phyloP scores from a whole-genome alignment of 768 basidiomycete genomes.

The Lactarius trivialis region DNA sequence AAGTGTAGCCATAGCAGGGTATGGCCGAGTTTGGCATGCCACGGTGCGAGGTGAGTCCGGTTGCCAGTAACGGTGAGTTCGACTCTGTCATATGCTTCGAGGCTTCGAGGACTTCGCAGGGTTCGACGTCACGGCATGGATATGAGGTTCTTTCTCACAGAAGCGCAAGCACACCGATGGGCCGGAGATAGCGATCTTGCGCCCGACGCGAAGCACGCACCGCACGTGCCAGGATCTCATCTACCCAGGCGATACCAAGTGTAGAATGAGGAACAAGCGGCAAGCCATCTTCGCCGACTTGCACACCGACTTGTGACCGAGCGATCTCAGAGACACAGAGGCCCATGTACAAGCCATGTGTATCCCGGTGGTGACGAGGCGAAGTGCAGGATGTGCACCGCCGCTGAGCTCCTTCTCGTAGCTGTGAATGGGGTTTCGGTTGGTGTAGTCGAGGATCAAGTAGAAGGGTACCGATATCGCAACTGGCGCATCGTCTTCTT shows the following conservation, averaged over 20 bases:
- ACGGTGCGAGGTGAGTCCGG: slow-evolving; percentile 76
- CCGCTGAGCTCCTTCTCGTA: slow-evolving; percentile 44
- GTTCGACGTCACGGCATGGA: slow-evolving; percentile 46
- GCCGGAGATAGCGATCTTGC: slow-evolving; percentile 76
- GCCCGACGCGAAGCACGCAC: slow-evolving; percentile 63
- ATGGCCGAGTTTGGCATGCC: slow-evolving; percentile 81
- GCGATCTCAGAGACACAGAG: slow-evolving; percentile 73
- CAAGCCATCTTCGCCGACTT: slow-evolving; percentile 33
- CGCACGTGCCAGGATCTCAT: slow-evolving; percentile 66
- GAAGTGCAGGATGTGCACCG: slow-evolving; percentile 74
- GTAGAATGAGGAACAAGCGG: slow-evolving; percentile 42
- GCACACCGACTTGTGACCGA: slow-evolving; percentile 38
- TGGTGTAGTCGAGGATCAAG: not conserved
- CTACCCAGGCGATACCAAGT: slow-evolving; percentile 82
- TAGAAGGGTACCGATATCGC: slow-evolving; percentile 61
- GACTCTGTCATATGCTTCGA: too few species aligned
- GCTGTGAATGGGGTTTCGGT: slow-evolving; percentile 24
- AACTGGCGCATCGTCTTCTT: slow-evolving; percentile 75
- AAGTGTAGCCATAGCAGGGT: slow-evolving; percentile 67
- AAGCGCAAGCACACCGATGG: slow-evolving; percentile 49
- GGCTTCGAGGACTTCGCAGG: slow-evolving; percentile 79
- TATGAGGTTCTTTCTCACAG: slow-evolving; percentile 40
- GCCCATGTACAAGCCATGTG: slow-evolving; percentile 72
- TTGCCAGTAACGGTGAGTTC: slow-evolving; percentile 74
- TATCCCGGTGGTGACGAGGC: slow-evolving; percentile 81